phyloP scores from a whole-genome alignment of 1,139 yeast genomes.

The Debaryomyces fabryi region DNA sequence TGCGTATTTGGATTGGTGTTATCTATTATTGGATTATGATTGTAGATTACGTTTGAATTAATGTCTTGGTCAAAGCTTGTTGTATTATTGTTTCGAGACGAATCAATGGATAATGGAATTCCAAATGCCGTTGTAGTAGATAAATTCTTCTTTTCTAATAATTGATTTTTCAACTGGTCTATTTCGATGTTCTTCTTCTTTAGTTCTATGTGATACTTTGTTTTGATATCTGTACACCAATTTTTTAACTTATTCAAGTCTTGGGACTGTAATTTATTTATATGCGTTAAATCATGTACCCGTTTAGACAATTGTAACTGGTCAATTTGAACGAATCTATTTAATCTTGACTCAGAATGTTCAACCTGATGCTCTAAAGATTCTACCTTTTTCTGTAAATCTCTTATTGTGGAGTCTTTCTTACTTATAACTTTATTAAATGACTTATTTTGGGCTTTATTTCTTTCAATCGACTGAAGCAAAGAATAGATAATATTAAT shows the following conservation, averaged over 20 bases:
- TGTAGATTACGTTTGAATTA: conserved; percentile 33
- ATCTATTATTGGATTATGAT: conserved; percentile 38
- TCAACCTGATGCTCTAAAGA: conserved; percentile 24
- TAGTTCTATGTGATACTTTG: conserved; percentile 44
- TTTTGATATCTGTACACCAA: conserved; percentile 35
- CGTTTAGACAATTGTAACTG: conserved; percentile 23
- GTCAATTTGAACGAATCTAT: conserved; percentile 21
- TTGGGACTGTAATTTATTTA: conserved; percentile 32
- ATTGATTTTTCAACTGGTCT: conserved; percentile 40
- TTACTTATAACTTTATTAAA: conserved; percentile 33
- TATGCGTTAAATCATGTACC: conserved; percentile 22
- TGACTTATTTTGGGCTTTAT: conserved; percentile 36
- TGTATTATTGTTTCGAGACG: conserved; percentile 1
- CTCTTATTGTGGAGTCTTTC: conserved; percentile 34
- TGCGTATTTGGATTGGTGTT: conserved; percentile 20
- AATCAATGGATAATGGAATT: conserved; percentile 16
- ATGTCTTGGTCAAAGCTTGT: conserved; percentile 11
- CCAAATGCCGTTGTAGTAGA: conserved; percentile 39
- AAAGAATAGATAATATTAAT: conserved; percentile 48
- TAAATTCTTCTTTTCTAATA: conserved; percentile 38
- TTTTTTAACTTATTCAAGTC: conserved; percentile 33
- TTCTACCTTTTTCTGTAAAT: conserved; percentile 27
- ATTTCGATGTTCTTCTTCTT: conserved; percentile 41
- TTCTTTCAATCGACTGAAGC: conserved; percentile 42
- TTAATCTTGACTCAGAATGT: conserved; percentile 22